Percentiles rank a stretch among this genome's conserved stretches.
Evolutionary conservation across 805 yeast genomes (phyloP).

Genomic region (Starmerella bacillaris): DNA sequence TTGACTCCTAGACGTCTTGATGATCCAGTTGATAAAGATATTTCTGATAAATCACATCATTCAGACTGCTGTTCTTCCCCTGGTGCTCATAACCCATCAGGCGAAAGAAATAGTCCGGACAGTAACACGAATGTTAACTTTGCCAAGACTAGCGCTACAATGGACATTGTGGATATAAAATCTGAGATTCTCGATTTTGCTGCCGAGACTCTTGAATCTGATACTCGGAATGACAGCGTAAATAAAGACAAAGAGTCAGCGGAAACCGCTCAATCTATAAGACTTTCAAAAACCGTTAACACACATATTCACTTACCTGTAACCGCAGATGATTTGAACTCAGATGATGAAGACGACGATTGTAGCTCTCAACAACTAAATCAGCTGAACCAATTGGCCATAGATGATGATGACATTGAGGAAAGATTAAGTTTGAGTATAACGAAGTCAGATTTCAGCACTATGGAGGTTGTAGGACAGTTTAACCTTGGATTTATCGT

Average conservation of each 20-base stretch:
- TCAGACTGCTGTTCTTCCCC: no score
- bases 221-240: not conserved
- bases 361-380: slow-evolving; percentile 1
- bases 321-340: slow-evolving; percentile 6
- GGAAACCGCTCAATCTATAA: not conserved
- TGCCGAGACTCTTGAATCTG: no score
- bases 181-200: no score
- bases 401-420: slow-evolving; percentile 37
- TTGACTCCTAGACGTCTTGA: no score
- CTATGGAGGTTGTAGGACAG: slow-evolving; percentile 78
- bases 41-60: no score
- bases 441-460: slow-evolving; percentile 49
- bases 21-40: no score
- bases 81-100: no score
- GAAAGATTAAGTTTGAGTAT: slow-evolving; percentile 41
- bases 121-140: no score
- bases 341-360: slow-evolving; percentile 2
- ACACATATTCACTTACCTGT: slow-evolving; percentile 15
- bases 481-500: slow-evolving; percentile 90
- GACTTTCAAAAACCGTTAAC: slow-evolving; percentile 4
- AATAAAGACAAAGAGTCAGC: not conserved
- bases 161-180: no score
- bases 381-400: slow-evolving; percentile 20
- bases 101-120: no score
- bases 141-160: no score